A percentile compares a stretch with the other conserved stretches of the same genome.
Evolutionary conservation across 2,329 filamentous ascomycete genomes (phyloP).

Genomic region (Ampelomyces quisqualis): DNA sequence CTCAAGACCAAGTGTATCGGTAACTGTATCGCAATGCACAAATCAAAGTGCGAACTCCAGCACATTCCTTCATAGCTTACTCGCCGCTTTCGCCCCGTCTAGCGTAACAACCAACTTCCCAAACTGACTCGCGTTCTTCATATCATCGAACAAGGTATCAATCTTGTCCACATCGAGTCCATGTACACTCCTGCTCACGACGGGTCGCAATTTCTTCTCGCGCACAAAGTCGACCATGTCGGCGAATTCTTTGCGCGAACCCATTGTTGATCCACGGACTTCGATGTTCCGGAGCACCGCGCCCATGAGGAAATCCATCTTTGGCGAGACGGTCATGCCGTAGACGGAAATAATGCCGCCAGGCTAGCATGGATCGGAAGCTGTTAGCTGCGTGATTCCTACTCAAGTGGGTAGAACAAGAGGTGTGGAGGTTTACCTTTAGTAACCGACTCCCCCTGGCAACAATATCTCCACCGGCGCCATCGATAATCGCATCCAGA

Average conservation of each 20-base stretch:
- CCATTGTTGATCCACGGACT: conserved; percentile 84
- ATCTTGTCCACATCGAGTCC: conserved; percentile 77
- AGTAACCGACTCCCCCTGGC: conserved; percentile 66
- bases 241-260: conserved; percentile 82
- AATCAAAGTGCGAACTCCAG: too few relatives aligned
- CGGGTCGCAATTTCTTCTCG: conserved; percentile 69
- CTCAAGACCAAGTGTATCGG: too few relatives aligned
- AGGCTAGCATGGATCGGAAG: conserved; percentile 40
- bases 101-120: conserved; percentile 80
- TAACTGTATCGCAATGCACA: too few relatives aligned
- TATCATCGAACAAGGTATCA: conserved; percentile 80
- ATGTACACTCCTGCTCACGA: conserved; percentile 72
- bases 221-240: conserved; percentile 86
- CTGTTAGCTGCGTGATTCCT: too few relatives aligned
- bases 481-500: conserved; percentile 84
- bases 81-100: conserved; percentile 18
- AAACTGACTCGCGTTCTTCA: conserved; percentile 83
- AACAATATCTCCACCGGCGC: conserved; percentile 85
- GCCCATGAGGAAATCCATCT: conserved; percentile 82
- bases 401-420: background rate
- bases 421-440: conserved; percentile 50
- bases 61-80: conserved; percentile 34
- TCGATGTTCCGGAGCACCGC: conserved; percentile 88
- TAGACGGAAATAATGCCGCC: conserved; percentile 86
- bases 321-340: conserved; percentile 85